These are phyloP conservation scores for Simplicillium aogashimaense DNA, from an alignment of 2,329 filamentous ascomycete genomes.

Conservation along the genomic window DNA sequence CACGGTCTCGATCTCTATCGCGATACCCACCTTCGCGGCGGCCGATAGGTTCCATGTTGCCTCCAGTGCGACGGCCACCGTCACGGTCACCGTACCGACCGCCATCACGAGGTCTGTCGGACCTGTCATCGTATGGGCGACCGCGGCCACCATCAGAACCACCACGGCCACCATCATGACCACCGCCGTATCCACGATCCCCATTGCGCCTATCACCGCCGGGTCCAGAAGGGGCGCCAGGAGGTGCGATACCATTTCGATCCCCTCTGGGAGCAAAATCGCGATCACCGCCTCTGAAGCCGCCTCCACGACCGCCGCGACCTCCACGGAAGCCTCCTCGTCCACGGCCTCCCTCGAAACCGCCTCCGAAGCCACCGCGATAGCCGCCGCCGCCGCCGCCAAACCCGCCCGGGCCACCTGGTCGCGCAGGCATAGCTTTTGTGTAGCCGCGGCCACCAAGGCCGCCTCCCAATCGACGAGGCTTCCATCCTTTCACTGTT, in stretches of 20 bases:
- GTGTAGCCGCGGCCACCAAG: conserved; percentile 90
- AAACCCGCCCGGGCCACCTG: conserved; percentile 50
- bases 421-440: conserved; percentile 64
- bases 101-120: conserved; percentile 21
- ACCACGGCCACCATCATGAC: conserved; percentile 31
- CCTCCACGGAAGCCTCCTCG: conserved; percentile 36
- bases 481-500: conserved; percentile 89
- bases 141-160: conserved; percentile 34
- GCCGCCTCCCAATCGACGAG: conserved; percentile 82
- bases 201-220: conserved; percentile 37
- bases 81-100: conserved; percentile 35
- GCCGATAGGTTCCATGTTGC: conserved; percentile 78
- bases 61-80: conserved; percentile 48
- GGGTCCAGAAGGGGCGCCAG: conserved; percentile 52
- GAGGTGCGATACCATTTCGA: conserved; percentile 41
- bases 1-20: conserved; percentile 20
- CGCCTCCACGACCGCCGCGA: conserved; percentile 44
- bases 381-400: conserved; percentile 36
- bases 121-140: conserved; percentile 6
- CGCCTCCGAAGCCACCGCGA: conserved; percentile 32
- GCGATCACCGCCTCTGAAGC: conserved; percentile 18
- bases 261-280: conserved; percentile 26
- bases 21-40: conserved; percentile 51
- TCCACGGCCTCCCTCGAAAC: conserved; percentile 33
- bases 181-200: conserved; percentile 32